These are phyloP conservation scores for Leishmania arabica DNA, from an alignment of 208 protist genomes.

Conservation along the genomic window DNA sequence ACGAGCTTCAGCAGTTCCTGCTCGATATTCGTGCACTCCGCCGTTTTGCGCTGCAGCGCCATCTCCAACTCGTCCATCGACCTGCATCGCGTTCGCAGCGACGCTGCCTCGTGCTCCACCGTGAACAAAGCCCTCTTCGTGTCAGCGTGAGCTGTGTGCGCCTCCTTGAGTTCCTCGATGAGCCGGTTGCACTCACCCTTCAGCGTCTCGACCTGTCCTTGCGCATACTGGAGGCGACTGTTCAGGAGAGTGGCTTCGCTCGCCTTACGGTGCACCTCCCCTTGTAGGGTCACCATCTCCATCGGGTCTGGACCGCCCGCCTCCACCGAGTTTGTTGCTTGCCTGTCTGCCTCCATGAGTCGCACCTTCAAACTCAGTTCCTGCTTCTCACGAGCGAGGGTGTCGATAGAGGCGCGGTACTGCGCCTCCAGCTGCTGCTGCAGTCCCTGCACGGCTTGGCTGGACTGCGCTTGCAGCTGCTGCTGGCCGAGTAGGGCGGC, in stretches of 20 bases:
- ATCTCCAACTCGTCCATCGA: conserved; percentile 64
- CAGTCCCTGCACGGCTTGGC: neutral
- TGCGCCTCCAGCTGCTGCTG: conserved; percentile 44
- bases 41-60: conserved; percentile 55
- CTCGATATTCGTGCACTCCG: conserved; percentile 59
- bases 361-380: conserved; percentile 45
- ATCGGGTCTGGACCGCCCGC: conserved; percentile 33
- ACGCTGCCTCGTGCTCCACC: conserved; percentile 59
- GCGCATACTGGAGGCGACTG: conserved; percentile 61
- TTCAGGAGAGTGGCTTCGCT: conserved; percentile 61
- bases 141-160: conserved; percentile 45
- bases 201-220: conserved; percentile 70
- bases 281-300: conserved; percentile 48
- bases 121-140: conserved; percentile 62
- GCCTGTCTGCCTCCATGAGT: conserved; percentile 38
- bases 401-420: conserved; percentile 37
- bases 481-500: conserved; percentile 19
- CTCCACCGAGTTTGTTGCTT: conserved; percentile 9
- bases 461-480: conserved; percentile 16
- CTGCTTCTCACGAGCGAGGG: conserved; percentile 55
- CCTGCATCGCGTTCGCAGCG: conserved; percentile 49
- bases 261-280: conserved; percentile 53
- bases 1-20: conserved; percentile 69
- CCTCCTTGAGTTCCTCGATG: conserved; percentile 59
- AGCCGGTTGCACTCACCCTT: conserved; percentile 73